Percentiles rank a stretch among this genome's conserved stretches.
Conservation (phyloP, 306 rosid genomes). For the Fragaria ananassa region DNA sequence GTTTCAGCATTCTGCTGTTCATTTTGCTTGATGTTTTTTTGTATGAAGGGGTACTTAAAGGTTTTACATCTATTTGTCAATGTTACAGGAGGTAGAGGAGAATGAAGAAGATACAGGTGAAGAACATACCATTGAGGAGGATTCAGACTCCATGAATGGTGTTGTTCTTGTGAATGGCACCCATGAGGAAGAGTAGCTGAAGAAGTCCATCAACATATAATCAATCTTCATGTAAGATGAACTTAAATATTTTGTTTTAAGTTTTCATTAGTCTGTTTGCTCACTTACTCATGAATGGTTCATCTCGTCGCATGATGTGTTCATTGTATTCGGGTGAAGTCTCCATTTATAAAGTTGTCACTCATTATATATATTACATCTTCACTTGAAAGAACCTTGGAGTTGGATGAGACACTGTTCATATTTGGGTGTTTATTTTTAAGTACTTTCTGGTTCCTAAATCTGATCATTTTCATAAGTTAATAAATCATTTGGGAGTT, state of each 20-base stretch:
- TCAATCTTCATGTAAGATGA: slow-evolving; percentile 28
- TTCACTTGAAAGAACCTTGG: background rate
- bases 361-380: background rate
- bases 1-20: background rate
- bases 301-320: background rate
- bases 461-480: background rate
- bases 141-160: slow-evolving; percentile 40
- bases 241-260: background rate
- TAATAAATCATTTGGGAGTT: background rate
- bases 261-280: slow-evolving; percentile 5
- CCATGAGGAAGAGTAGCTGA: slow-evolving; percentile 41
- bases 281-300: background rate
- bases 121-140: slow-evolving; percentile 37
- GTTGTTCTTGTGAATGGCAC: slow-evolving; percentile 35
- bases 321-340: background rate
- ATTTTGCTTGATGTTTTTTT: background rate
- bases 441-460: background rate
- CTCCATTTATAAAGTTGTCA: background rate
- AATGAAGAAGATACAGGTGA: slow-evolving; percentile 29
- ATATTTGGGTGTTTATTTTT: no score
- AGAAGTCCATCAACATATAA: slow-evolving; percentile 26
- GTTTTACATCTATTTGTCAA: background rate
- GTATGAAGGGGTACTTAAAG: background rate
- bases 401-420: background rate
- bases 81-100: slow-evolving; percentile 29